Base-by-base conservation (phyloP, 257 asterid genomes). In the Scutellaria barbata region DNA sequence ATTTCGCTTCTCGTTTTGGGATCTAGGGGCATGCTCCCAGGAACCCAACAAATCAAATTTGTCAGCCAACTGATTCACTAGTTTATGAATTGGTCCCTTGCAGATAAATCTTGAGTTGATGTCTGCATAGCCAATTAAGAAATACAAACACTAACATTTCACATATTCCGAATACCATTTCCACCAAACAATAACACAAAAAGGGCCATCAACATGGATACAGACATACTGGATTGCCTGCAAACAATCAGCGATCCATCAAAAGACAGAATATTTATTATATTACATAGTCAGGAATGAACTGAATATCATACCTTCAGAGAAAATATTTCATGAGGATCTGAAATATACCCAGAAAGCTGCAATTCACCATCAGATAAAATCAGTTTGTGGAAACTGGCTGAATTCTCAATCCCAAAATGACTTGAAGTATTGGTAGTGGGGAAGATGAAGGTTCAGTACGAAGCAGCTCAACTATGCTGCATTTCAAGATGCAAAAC, bases 181-280 rank as follows among this genome's bases (percentile, higher is more conserved):
- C 80, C 66, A 61, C 70, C 71, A 76, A 74, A 69, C 50, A 68
- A 72, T 71, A 58, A 51, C 68, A 73, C 53, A 59, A 64, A 52
- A 74, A 78, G 40, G 35, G 53, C 53, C 42, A 45, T 33, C 33
- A 63, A 51, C 53, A 74, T 54, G 97, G 98, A 94, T 94, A 94
- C 98, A 91, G 53, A 81, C 80, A 85, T 89, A 89, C 80, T 94
- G 98, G 80, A 94, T 76, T 68, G 84, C 95, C 98, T 94, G 95
- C 92, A 84, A 46, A 73, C 37, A 77, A 75, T 74, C 57, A 82
- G 63, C 64, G 70, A 74, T 59, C 75, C 46, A 75, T 86, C 54
- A 86, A 42, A 68, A 55, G 68, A 42, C 16, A 47, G 53, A 48
- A 51, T 20, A 16, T 74, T 22, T 61, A 8, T 55, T 46, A 53